phyloP scores from a whole-genome alignment of 2,329 filamentous ascomycete species.

The Claviceps quebecensis region DNA sequence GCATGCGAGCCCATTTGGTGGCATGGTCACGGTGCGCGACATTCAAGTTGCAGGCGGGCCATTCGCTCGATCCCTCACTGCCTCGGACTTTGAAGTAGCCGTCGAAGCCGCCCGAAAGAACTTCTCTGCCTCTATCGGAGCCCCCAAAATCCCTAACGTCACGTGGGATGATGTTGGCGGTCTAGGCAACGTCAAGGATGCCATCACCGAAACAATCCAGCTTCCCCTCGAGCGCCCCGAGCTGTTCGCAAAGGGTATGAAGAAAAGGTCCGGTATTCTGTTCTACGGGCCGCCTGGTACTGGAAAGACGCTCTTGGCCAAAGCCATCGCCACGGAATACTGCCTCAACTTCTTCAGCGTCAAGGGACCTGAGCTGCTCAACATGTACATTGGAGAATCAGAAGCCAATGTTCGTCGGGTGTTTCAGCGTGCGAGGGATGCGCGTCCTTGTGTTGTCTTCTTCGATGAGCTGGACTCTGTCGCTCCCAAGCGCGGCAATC shows the following conservation, averaged over 20 bases:
- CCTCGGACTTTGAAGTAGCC: conserved; percentile 76
- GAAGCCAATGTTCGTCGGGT: conserved; percentile 84
- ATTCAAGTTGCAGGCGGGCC: conserved; percentile 80
- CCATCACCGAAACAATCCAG: conserved; percentile 94
- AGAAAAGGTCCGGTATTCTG: conserved; percentile 86
- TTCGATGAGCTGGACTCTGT: conserved; percentile 90
- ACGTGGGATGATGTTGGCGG: conserved; percentile 94
- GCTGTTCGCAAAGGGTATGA: conserved; percentile 93
- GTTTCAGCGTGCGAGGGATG: conserved; percentile 76
- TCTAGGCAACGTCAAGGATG: conserved; percentile 85
- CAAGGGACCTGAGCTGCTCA: conserved; percentile 80
- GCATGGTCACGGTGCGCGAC: conserved; percentile 55
- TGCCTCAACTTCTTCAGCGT: conserved; percentile 91
- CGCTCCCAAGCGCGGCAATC: conserved; percentile 89
- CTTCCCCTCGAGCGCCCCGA: conserved; percentile 82
- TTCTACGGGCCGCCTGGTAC: conserved; percentile 89
- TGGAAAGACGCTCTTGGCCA: conserved; percentile 82
- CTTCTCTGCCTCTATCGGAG: conserved; percentile 93
- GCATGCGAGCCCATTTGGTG: conserved; percentile 19
- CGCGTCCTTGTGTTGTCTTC: conserved; percentile 79
- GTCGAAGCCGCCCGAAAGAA: conserved; percentile 95
- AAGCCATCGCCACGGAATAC: conserved; percentile 87
- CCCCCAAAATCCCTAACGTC: conserved; percentile 95
- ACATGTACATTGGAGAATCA: conserved; percentile 94
- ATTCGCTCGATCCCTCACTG: conserved; percentile 62